Conservation (phyloP, 345 rosid species). For the Arabidopsis arenosa region DNA sequence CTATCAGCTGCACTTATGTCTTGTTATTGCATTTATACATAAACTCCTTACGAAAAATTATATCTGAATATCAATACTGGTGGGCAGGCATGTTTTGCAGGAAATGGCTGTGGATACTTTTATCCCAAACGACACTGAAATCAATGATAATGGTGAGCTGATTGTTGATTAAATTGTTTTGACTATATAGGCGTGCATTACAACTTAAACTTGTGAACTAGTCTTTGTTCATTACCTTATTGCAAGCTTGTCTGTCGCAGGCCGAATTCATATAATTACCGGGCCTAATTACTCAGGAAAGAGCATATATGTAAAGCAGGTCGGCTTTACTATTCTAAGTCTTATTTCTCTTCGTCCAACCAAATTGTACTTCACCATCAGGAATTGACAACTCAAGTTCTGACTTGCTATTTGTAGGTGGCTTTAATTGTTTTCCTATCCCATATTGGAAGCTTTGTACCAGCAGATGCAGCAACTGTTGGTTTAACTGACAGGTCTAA, state of each 20-base stretch:
- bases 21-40: conserved; percentile 23
- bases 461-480: conserved; percentile 92
- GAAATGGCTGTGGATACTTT: conserved; percentile 97
- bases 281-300: conserved; percentile 99
- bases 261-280: conserved; percentile 79
- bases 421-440: conserved; percentile 95
- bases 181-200: conserved; percentile 24
- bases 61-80: conserved; percentile 10
- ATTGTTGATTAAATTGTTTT: conserved; percentile 26
- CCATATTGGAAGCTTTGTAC: conserved; percentile 98
- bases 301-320: conserved; percentile 97
- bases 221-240: conserved; percentile 34
- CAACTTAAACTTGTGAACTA: conserved; percentile 23
- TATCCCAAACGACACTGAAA: conserved; percentile 88
- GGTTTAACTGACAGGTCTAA: conserved; percentile 93
- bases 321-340: conserved; percentile 34
- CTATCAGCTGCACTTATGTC: conserved; percentile 24
- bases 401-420: conserved; percentile 59
- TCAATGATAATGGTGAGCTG: conserved; percentile 64
- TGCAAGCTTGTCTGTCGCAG: conserved; percentile 54
- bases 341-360: conserved; percentile 22
- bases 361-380: neutral
- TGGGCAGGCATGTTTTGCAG: conserved; percentile 91
- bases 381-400: conserved; percentile 13
- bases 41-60: neutral